phyloP scores from a whole-genome alignment of 495 filamentous ascomycete genomes.

The Peziza echinospora region DNA sequence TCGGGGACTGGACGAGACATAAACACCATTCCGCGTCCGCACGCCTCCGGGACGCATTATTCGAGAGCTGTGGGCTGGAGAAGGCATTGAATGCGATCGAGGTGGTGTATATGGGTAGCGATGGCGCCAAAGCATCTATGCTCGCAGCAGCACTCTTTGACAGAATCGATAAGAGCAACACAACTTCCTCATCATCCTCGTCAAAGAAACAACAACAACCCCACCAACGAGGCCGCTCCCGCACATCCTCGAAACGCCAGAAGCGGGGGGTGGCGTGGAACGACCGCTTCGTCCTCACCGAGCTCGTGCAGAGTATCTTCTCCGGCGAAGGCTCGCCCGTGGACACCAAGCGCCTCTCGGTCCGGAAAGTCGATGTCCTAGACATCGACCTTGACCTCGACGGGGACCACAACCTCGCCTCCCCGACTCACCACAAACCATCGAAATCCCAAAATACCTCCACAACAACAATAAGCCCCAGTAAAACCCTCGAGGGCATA shows the following conservation, averaged over 20 bases:
- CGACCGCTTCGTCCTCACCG: constrained; percentile 63
- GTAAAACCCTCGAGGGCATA: constrained; percentile 35
- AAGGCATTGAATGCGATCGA: constrained; percentile 44
- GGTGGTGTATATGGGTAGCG: constrained; percentile 46
- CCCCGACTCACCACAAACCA: no score
- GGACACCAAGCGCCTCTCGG: constrained; percentile 36
- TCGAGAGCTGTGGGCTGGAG: constrained; percentile 45
- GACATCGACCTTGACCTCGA: constrained; percentile 10
- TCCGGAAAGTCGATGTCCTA: constrained; percentile 14
- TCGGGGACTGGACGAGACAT: constrained; percentile 47
- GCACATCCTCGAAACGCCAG: no score
- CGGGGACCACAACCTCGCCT: no score
- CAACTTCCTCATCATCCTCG: constrained; percentile 8
- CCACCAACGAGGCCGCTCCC: not conserved
- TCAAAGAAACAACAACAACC: not conserved
- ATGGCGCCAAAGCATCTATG: constrained; percentile 38
- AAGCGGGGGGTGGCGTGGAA: constrained; percentile 32
- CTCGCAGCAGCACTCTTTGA: constrained; percentile 56
- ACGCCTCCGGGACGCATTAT: constrained; percentile 42
- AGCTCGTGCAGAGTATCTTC: constrained; percentile 51
- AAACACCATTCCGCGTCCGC: constrained; percentile 46
- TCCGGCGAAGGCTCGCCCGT: constrained; percentile 26
- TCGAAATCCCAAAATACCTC: constrained; percentile 2
- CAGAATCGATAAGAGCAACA: constrained; percentile 43
- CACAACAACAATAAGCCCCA: constrained; percentile 24